Evolutionary conservation across 2,329 filamentous ascomycete species (phyloP), one percentile per base, ranked within the genome.

Genomic region (Aureobasidium vineae): DNA sequence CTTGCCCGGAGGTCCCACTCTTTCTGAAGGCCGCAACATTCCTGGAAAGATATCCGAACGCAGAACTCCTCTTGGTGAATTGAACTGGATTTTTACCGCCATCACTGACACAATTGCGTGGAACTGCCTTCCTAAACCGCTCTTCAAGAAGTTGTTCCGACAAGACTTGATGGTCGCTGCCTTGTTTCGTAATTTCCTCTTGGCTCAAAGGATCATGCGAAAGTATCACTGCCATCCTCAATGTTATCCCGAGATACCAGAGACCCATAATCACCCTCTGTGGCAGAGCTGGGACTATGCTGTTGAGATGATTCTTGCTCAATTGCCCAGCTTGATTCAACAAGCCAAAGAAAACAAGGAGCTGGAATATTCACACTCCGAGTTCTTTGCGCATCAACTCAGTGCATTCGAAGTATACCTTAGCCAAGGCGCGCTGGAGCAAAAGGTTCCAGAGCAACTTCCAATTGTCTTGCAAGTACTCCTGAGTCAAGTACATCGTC

Each of bases 151-250:
- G 77, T 91, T 98, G 68, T 99, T 99, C 78, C 84, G 95, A 49
- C 95, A 99, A 77, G 95, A 99, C 76, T 83, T 99, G 15, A 98
- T 99, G 93, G 95, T 99, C n/a, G 95, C 95, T 15, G 95, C 95
- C 1, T 81, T 99, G 8, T 99, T 98, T 78, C 87, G 95, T 63
- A 99, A 99, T 75, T 98, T 98, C 74, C 84, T 99, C 1, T 85
- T 99, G 3, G 92, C 92, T 2, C 95, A 99, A 77, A 87, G 95
- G 70, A 90, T 99, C 72, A 98, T 99, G 95, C 88, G 90, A 67
- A 91, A 93, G 1, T 97, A 98, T 75, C 92, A 96, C 71, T 99
- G 95, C 75, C 92, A 96, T 74, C 95, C 95, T 2, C 90, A 96
- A 71, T 97, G 93, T 19, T 93, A 90, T 69, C 95, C 95, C 0